phyloP scores from a whole-genome alignment of 192 early-diverging fungal genomes.

The Spinellus fusiger region DNA sequence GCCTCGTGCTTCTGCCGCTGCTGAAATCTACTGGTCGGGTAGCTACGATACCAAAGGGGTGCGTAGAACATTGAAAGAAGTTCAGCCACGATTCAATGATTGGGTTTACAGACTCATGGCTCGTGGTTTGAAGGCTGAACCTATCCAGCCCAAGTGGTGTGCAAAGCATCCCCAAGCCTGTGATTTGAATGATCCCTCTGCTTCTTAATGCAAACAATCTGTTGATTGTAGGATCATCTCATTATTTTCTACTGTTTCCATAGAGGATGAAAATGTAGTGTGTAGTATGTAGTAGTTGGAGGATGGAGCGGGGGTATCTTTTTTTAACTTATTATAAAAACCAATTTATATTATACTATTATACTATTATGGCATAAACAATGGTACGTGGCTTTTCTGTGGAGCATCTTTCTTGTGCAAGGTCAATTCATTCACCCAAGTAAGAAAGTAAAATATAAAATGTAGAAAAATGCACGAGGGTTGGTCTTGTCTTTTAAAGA shows the following conservation, averaged over 20 bases:
- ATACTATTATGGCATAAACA: background rate
- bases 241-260: background rate
- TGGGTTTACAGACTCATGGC: constrained; percentile 61
- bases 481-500: no score
- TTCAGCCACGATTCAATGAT: constrained; percentile 52
- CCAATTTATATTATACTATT: background rate
- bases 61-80: constrained; percentile 29
- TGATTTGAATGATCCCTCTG: constrained; percentile 4
- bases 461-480: no score
- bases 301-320: no score
- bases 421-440: no score
- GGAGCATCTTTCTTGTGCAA: no score
- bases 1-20: constrained; percentile 61
- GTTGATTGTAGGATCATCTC: background rate
- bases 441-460: no score
- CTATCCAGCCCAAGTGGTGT: constrained; percentile 57
- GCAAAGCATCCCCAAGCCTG: constrained; percentile 38
- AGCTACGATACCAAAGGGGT: constrained; percentile 40
- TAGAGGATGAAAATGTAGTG: no score
- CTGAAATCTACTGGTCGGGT: constrained; percentile 69
- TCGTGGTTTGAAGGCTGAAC: constrained; percentile 58
- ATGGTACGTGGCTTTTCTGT: background rate
- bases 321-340: background rate
- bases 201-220: background rate
- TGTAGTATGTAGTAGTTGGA: no score